A percentile compares a stretch with the other conserved stretches of the same genome.
phyloP scores from a whole-genome alignment of 2,329 filamentous ascomycete genomes.

The Dendrostoma leiphaemia region DNA sequence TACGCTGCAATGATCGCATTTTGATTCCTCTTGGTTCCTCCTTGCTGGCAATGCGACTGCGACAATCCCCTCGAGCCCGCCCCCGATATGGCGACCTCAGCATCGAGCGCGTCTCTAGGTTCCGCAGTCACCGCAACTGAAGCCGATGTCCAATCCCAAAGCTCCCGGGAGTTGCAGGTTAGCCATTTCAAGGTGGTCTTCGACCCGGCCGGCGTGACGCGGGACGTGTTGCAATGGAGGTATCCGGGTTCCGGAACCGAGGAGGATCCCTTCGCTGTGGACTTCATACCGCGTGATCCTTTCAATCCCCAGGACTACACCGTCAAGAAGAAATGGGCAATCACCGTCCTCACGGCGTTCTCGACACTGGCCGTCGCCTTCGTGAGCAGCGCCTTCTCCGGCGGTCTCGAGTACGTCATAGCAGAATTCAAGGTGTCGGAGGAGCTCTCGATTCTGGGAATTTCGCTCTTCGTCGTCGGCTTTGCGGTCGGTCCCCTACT shows the following conservation, averaged over 20 bases:
- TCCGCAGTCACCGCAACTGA: conserved; percentile 34
- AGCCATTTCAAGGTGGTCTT: conserved; percentile 53
- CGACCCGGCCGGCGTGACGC: conserved; percentile 57
- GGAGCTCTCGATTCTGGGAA: conserved; percentile 58
- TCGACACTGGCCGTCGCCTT: conserved; percentile 70
- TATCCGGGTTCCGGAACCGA: conserved; percentile 63
- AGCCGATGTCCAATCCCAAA: conserved; percentile 41
- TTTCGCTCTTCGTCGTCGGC: conserved; percentile 34
- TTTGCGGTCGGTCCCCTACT: conserved; percentile 21
- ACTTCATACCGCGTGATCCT: conserved; percentile 65
- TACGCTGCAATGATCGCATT: not conserved
- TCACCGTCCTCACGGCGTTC: conserved; percentile 61
- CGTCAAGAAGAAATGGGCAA: conserved; percentile 59
- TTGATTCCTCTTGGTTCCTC: not conserved
- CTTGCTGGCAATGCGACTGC: not conserved
- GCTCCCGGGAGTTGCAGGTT: conserved; percentile 24
- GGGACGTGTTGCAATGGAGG: conserved; percentile 51
- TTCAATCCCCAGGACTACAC: conserved; percentile 65
- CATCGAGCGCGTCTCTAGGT: conserved; percentile 11
- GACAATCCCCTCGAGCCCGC: not conserved
- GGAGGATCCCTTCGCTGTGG: conserved; percentile 66
- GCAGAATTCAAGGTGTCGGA: conserved; percentile 48
- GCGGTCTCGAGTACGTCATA: conserved; percentile 54
- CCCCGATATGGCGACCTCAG: conserved; percentile 14
- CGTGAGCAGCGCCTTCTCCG: conserved; percentile 65